These are phyloP conservation scores for Jatropha multifida DNA, from an alignment of 441 rosid genomes.

Conservation along the genomic window DNA sequence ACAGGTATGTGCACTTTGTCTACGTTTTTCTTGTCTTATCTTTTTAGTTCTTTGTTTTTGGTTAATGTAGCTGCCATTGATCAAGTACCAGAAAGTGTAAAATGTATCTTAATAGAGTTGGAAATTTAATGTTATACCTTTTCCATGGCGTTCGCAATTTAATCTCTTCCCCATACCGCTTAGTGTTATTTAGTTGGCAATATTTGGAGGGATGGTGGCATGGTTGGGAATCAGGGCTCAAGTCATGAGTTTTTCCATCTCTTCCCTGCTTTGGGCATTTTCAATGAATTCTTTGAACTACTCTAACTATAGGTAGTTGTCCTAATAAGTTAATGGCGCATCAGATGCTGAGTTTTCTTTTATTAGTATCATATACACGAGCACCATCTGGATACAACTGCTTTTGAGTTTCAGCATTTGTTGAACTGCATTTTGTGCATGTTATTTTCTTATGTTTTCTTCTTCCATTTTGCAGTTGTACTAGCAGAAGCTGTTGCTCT, in stretches of 20 bases:
- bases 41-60: not conserved
- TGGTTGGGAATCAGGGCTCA: not conserved
- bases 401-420: slow-evolving; percentile 10
- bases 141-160: not conserved
- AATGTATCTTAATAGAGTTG: not conserved
- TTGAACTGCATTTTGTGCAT: not conserved
- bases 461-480: slow-evolving; percentile 47
- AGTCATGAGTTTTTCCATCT: not conserved
- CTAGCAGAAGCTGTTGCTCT: slow-evolving; percentile 73
- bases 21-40: not conserved
- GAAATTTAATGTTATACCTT: not conserved
- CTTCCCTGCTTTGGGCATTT: not conserved
- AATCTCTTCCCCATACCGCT: not conserved
- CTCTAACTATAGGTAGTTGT: not conserved
- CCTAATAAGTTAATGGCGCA: not conserved
- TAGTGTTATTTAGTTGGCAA: not conserved
- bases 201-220: not conserved
- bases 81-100: not conserved
- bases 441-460: not conserved
- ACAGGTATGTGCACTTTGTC: slow-evolving; percentile 47
- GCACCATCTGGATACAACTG: not conserved
- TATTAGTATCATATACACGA: not conserved
- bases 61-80: not conserved
- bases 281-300: not conserved
- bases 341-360: not conserved